phyloP scores from a whole-genome alignment of 2,329 filamentous ascomycete species.

The Fusarium gaditjirri region DNA sequence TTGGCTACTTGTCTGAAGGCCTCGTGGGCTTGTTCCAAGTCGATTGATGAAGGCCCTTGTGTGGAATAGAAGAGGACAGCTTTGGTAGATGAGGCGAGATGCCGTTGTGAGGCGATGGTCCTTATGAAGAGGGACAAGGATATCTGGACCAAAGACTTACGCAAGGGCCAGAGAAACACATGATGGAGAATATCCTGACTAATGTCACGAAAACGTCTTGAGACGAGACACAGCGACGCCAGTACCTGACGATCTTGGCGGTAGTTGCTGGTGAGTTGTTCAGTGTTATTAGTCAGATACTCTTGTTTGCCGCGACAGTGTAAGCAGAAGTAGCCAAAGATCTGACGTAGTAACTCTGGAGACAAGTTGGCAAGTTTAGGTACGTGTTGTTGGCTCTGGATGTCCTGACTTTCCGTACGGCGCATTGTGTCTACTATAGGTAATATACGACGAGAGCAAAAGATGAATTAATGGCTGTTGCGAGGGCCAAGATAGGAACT shows the following conservation, averaged over 20 bases:
- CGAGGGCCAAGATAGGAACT: background rate
- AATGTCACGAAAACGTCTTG: slow-evolving; percentile 10
- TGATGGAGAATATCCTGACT: slow-evolving; percentile 28
- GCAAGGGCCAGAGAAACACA: slow-evolving; percentile 4
- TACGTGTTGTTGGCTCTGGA: background rate
- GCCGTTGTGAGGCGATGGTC: background rate
- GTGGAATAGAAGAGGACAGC: background rate
- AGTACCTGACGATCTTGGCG: slow-evolving; percentile 1
- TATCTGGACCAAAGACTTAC: background rate
- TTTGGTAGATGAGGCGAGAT: slow-evolving; percentile 20
- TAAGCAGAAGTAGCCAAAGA: slow-evolving; percentile 26
- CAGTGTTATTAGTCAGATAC: background rate
- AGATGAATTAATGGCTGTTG: background rate
- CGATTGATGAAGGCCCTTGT: background rate
- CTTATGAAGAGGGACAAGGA: slow-evolving; percentile 19
- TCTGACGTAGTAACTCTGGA: slow-evolving; percentile 14
- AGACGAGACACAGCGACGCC: slow-evolving; percentile 17
- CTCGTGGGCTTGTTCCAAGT: background rate
- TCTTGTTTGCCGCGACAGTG: slow-evolving; percentile 21
- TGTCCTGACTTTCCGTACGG: background rate
- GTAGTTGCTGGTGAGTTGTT: slow-evolving; percentile 1
- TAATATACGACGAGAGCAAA: background rate
- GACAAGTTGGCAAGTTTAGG: slow-evolving; percentile 4
- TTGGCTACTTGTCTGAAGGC: background rate
- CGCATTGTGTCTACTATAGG: background rate